phyloP scores from a whole-genome alignment of 441 rosid genomes.

The Gossypium gossypioides region DNA sequence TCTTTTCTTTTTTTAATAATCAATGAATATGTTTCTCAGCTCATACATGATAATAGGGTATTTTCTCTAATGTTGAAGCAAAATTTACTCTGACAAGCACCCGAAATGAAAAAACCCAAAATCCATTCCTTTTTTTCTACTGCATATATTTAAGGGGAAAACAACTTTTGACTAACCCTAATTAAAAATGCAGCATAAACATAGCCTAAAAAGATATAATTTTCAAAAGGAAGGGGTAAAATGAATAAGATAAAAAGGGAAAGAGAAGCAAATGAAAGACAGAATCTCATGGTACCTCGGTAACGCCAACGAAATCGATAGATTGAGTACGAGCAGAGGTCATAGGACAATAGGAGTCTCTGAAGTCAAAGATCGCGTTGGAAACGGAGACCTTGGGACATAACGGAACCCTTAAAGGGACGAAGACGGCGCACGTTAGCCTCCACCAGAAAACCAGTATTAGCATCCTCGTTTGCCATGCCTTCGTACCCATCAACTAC shows the following conservation, averaged over 20 bases:
- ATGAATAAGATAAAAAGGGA: not conserved
- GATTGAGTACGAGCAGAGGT: slow-evolving; percentile 20
- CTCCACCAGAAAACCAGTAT: slow-evolving; percentile 30
- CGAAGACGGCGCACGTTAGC: slow-evolving; percentile 21
- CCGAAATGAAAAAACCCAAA: not conserved
- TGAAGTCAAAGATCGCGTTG: slow-evolving; percentile 47
- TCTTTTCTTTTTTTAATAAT: not conserved
- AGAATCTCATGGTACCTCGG: slow-evolving; percentile 41
- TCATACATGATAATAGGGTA: not conserved
- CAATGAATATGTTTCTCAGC: not conserved
- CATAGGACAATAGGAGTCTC: slow-evolving; percentile 31
- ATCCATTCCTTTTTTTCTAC: not conserved
- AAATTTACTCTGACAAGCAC: not conserved
- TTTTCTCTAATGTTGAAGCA: not conserved
- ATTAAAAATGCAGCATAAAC: not conserved
- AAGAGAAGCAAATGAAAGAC: not conserved
- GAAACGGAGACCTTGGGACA: slow-evolving; percentile 32
- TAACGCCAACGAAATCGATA: slow-evolving; percentile 34
- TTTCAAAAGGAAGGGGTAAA: not conserved
- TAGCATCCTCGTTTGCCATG: slow-evolving; percentile 38
- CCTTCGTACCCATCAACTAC: slow-evolving; percentile 29
- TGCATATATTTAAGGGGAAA: not conserved
- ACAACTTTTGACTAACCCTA: not conserved
- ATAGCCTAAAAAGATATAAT: not conserved
- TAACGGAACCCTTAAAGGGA: slow-evolving; percentile 26